Evolutionary conservation across 495 filamentous ascomycete species (phyloP).

Genomic region (Echria macrotheca): DNA sequence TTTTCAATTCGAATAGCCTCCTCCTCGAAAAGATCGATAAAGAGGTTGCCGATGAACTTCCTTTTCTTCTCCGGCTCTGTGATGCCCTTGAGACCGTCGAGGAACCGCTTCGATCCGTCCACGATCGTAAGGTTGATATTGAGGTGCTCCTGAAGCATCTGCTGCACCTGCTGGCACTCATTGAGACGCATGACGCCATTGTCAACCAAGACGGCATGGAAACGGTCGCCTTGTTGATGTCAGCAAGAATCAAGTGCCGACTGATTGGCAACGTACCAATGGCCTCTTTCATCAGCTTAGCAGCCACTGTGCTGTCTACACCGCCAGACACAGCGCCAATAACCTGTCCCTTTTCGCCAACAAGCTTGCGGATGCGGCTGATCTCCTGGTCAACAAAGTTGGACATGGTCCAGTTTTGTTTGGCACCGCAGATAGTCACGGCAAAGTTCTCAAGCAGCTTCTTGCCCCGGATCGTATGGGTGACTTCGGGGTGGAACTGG

Average conservation of each 20-base stretch:
- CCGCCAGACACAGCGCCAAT: slow-evolving; percentile 84
- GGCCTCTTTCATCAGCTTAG: slow-evolving; percentile 62
- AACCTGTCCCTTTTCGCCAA: slow-evolving; percentile 75
- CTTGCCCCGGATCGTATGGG: slow-evolving; percentile 58
- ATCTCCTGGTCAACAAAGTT: slow-evolving; percentile 77
- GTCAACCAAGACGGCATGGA: slow-evolving; percentile 84
- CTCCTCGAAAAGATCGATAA: slow-evolving; percentile 80
- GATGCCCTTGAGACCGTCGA: slow-evolving; percentile 68
- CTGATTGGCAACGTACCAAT: slow-evolving; percentile 5
- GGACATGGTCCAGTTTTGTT: slow-evolving; percentile 76
- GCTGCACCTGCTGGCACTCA: slow-evolving; percentile 73
- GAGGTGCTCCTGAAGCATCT: slow-evolving; percentile 67
- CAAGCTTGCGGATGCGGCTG: slow-evolving; percentile 64
- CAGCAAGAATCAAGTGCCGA: neutral
- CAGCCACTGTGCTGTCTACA: slow-evolving; percentile 88
- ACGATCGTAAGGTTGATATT: slow-evolving; percentile 89
- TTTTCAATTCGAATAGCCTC: slow-evolving; percentile 71
- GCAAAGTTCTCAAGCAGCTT: slow-evolving; percentile 74
- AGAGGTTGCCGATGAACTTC: slow-evolving; percentile 68
- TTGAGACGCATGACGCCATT: slow-evolving; percentile 81
- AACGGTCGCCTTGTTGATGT: slow-evolving; percentile 48
- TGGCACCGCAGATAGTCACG: slow-evolving; percentile 67
- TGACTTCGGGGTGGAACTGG: slow-evolving; percentile 76
- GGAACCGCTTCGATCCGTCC: slow-evolving; percentile 71
- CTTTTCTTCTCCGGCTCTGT: slow-evolving; percentile 85